Evolutionary conservation across 164 flowering plant species (phyloP).

Genomic region (Warburgia ugandensis): DNA sequence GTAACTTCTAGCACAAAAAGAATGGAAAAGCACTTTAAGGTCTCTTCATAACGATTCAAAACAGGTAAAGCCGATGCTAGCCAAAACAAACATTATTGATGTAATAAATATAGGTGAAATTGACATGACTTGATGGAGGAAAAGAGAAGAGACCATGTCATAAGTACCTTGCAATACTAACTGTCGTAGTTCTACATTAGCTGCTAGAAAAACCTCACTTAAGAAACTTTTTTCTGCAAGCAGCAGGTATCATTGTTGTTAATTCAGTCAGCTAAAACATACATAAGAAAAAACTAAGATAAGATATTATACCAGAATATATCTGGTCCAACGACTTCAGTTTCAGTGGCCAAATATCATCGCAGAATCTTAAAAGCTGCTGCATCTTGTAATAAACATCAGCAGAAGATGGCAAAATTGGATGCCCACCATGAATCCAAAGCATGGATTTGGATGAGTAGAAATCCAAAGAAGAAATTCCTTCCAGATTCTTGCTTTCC

Average conservation of each 20-base stretch:
- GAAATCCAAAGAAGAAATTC: slow-evolving; percentile 21
- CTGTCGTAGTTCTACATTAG: slow-evolving; percentile 47
- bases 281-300: too few relatives aligned
- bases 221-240: slow-evolving; percentile 17
- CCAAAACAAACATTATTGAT: too few relatives aligned
- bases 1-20: neutral
- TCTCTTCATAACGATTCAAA: too few relatives aligned
- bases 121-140: too few relatives aligned
- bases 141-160: too few relatives aligned
- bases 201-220: slow-evolving; percentile 32
- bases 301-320: slow-evolving; percentile 12
- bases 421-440: slow-evolving; percentile 91
- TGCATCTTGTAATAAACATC: slow-evolving; percentile 40
- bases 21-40: too few relatives aligned
- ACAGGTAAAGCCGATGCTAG: too few relatives aligned
- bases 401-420: slow-evolving; percentile 59
- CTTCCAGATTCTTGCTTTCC: slow-evolving; percentile 31
- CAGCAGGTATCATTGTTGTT: too few relatives aligned
- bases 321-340: slow-evolving; percentile 22
- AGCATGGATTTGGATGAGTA: slow-evolving; percentile 56
- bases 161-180: slow-evolving; percentile 66
- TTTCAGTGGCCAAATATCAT: slow-evolving; percentile 49
- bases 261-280: too few relatives aligned
- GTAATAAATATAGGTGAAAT: too few relatives aligned
- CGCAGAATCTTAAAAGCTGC: slow-evolving; percentile 43